Base-by-base conservation (phyloP, 345 rosid genomes). In the Crucihimalaya himalaica region DNA sequence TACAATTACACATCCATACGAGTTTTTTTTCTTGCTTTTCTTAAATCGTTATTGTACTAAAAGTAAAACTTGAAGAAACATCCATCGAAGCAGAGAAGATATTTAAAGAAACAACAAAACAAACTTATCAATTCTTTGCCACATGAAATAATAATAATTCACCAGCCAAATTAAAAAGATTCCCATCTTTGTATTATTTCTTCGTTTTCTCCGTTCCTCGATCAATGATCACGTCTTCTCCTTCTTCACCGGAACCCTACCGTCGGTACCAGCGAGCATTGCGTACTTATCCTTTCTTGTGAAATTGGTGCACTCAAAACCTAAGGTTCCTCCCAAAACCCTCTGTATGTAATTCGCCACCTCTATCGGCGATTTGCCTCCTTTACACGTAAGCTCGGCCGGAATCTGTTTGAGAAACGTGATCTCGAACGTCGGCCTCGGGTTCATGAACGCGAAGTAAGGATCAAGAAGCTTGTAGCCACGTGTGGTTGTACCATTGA, bases 251-350 rank as follows among this genome's bases (percentile, higher is more conserved):
- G 80, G 80, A 65, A 72, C 81, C 18, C 57, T 72, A 53, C 98
- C 99, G 46, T 95, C 98, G 0, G 97, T 95, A 7, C 99, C 99
- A 9, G 98, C 98, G 4, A 95, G 92, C 70, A 80, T 19, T 1
- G 93, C 88, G 15, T 95, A 95, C 85, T 95, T 95, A 75, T 95
- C 98, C 79, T 86, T 95, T 83, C 99, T 85, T 0, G 99, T 95
- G 75, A 95, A 70, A 56, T 76, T 87, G 12, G 99, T 95, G 75
- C 99, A 87, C 80, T 95, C 99, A 40, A 92, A 95, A 19, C 97
- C 97, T 15, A 95, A 66, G 0, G 96, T 90, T 50, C 96, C 97
- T 1, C 81, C 99, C 55, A 95, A 71, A 46, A 92, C 96, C 86
- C 86, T 86, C 61, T 95, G 99, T 4, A 92, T 86, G 50, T 95